Conservation (phyloP, 1,139 yeast genomes). For the Kurtzmaniella natalensis region DNA sequence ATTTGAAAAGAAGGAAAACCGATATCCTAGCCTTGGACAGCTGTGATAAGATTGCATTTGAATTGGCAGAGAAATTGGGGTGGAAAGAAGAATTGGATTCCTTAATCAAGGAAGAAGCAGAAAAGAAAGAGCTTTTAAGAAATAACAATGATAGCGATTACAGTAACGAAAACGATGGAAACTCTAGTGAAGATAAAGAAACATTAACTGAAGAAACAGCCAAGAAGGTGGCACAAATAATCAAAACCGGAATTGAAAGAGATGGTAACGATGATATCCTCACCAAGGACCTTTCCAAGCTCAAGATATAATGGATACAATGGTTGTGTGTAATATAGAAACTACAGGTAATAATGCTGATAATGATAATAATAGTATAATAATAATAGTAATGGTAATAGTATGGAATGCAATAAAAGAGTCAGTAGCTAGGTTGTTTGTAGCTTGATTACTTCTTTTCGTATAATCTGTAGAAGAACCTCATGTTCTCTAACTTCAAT, state of each 20-base stretch:
- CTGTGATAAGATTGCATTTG: conserved; percentile 60
- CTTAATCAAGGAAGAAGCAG: conserved; percentile 16
- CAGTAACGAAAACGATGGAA: neutral
- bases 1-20: conserved; percentile 37
- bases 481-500: conserved; percentile 78
- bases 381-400: no score
- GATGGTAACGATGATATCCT: conserved; percentile 4
- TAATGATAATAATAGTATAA: no score
- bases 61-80: conserved; percentile 52
- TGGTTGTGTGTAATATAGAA: neutral
- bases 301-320: conserved; percentile 10
- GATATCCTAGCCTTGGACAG: conserved; percentile 60
- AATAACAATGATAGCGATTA: neutral
- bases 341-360: no score
- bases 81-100: conserved; percentile 55
- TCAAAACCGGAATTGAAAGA: neutral
- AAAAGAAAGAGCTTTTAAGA: neutral
- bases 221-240: neutral
- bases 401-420: no score
- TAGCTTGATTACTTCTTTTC: conserved; percentile 34
- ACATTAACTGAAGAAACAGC: neutral
- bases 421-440: no score
- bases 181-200: neutral
- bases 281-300: conserved; percentile 9
- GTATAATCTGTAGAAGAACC: conserved; percentile 76